Evolutionary conservation across 1,284 basidiomycete genomes (phyloP).

Genomic region (Mrakiaceae sp.): DNA sequence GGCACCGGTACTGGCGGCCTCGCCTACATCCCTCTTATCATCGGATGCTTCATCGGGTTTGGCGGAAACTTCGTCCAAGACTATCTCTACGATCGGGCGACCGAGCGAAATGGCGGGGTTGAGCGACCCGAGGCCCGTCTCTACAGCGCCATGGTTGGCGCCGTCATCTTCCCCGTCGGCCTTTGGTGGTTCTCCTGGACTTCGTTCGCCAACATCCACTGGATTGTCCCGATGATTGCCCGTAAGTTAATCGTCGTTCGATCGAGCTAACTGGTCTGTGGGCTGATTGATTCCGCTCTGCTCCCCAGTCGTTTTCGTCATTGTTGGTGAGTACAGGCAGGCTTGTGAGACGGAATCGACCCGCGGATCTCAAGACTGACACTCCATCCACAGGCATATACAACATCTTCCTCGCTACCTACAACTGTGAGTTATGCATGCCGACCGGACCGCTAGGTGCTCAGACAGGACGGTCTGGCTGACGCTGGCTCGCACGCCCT

Average conservation of each 20-base stretch:
- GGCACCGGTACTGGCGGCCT: slow-evolving; percentile 3
- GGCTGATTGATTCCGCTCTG: too few species aligned
- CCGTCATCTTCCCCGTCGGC: slow-evolving; percentile 17
- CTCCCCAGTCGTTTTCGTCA: too few species aligned
- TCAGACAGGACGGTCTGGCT: neutral
- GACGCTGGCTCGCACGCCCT: too few species aligned
- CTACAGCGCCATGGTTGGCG: slow-evolving; percentile 20
- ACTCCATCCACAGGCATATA: too few species aligned
- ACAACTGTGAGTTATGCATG: slow-evolving; percentile 2
- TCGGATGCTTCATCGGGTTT: slow-evolving; percentile 13
- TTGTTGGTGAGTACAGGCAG: too few species aligned
- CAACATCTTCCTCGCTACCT: slow-evolving; percentile 11
- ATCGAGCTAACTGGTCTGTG: too few species aligned
- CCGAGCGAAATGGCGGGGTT: slow-evolving; percentile 7
- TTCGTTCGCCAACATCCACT: slow-evolving; percentile 19
- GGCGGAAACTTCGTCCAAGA: slow-evolving; percentile 10
- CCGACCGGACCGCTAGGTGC: neutral
- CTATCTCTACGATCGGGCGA: slow-evolving; percentile 8
- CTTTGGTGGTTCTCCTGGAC: slow-evolving; percentile 23
- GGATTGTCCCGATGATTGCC: slow-evolving; percentile 10
- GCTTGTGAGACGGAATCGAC: too few species aligned
- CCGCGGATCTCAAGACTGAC: too few species aligned
- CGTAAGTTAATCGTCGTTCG: too few species aligned
- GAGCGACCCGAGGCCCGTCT: slow-evolving; percentile 17
- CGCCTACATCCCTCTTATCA: slow-evolving; percentile 2